Evolutionary conservation across 2,329 filamentous ascomycete genomes (phyloP), one percentile per base, ranked within the genome.

Genomic region (Colletotrichum sp.): DNA sequence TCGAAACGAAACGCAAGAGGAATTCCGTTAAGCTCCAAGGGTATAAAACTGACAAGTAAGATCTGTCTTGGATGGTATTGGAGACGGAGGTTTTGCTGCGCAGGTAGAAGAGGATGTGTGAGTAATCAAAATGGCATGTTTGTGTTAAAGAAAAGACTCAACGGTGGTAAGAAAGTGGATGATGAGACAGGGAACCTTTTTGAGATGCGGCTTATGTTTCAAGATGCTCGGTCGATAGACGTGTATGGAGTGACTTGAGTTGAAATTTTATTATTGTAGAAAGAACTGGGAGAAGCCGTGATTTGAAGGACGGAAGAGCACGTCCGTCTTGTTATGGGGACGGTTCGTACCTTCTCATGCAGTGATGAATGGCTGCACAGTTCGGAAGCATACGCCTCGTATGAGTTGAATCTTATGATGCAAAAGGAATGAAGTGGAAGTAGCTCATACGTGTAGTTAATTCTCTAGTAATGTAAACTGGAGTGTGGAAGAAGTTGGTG

Each of bases 21-120:
- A n/a, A 5, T n/a, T n/a, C 0, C 8, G 0, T 5, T 44, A 44
- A 44, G 3, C 39, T n/a, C 18, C 5, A 44, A 44, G 6, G 39
- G 0, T n/a, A n/a, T 10, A 1, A 6, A n/a, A n/a, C 9, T 0
- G 5, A 44, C 18, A 44, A 44, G 4, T 44, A 10, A 12, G 9
- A 44, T 2, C 0, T 10, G 16, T 4, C 18, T 44, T 44, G 18
- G 39, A 44, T 12, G 18, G 39, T 44, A 3, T n/a, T 6, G 39
- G 9, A 44, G 39, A 44, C 18, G 8, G 16, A n/a, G 2, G 16
- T n/a, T 2, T 10, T 44, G 39, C 39, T 44, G 9, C 0, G 39
- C 39, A 44, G 16, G 8, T 44, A n/a, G 39, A 4, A 2, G 39
- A 44, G 1, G 39, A 6, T 0, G 39, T 44, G 0, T n/a, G 1